Conservation (phyloP, 164 flowering plant genomes). For the Dillenia suffruticosa region DNA sequence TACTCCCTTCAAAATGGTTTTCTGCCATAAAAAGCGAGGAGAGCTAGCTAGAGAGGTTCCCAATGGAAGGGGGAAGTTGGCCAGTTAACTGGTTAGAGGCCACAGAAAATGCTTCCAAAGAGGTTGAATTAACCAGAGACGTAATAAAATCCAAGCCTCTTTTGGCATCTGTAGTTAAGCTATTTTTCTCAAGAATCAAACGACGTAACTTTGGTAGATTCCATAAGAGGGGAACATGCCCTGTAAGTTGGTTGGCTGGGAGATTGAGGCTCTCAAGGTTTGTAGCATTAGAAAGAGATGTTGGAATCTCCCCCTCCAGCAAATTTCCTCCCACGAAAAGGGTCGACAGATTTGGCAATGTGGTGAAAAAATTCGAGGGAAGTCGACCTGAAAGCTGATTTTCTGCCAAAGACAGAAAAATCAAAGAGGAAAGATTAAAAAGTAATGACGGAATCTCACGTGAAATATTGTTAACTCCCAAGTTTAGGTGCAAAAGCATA, state of each 20-base stretch:
- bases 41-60: slow-evolving; percentile 5
- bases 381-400: slow-evolving; percentile 9
- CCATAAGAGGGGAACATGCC: slow-evolving; percentile 6
- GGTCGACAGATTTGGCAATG: slow-evolving; percentile 4
- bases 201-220: slow-evolving; percentile 1
- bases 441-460: slow-evolving; percentile 7
- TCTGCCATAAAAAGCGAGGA: slow-evolving; percentile 4
- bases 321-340: slow-evolving; percentile 6
- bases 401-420: background rate
- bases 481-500: background rate
- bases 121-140: slow-evolving; percentile 9
- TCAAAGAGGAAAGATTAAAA: slow-evolving; percentile 9
- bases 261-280: slow-evolving; percentile 4
- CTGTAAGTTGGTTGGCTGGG: slow-evolving; percentile 6
- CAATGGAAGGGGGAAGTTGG: slow-evolving; percentile 5
- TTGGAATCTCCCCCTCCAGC: slow-evolving; percentile 11
- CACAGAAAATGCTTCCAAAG: slow-evolving; percentile 3
- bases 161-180: slow-evolving; percentile 1
- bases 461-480: slow-evolving; percentile 1
- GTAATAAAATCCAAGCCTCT: slow-evolving; percentile 9
- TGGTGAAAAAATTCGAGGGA: slow-evolving; percentile 4
- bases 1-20: slow-evolving; percentile 11
- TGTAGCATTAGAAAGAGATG: slow-evolving; percentile 14
- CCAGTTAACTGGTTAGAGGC: background rate
- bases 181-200: slow-evolving; percentile 7